A percentile compares a stretch with the other conserved stretches of the same genome.
phyloP scores from a whole-genome alignment of 257 asterid genomes.

The Nemophila menziesii region DNA sequence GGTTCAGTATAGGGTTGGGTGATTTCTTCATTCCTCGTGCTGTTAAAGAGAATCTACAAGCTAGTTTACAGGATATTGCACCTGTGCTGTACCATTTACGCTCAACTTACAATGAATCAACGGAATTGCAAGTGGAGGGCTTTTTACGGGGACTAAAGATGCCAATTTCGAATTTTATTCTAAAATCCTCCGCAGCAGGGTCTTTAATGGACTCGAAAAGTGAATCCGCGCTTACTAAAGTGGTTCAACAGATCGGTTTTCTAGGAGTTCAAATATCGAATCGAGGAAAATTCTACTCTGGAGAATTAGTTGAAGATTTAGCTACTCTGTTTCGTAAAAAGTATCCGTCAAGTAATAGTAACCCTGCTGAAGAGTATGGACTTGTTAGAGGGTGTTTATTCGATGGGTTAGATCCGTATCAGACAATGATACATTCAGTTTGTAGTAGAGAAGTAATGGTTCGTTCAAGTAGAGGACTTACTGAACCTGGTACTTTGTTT shows the following conservation, averaged over 20 bases:
- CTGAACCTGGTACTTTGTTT: constrained; percentile 88
- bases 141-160: constrained; percentile 44
- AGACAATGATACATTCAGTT: constrained; percentile 87
- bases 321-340: constrained; percentile 42
- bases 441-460: constrained; percentile 94
- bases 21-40: constrained; percentile 55
- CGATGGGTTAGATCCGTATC: constrained; percentile 81
- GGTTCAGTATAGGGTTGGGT: constrained; percentile 67
- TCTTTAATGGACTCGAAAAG: constrained; percentile 69
- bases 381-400: constrained; percentile 72
- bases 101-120: constrained; percentile 40
- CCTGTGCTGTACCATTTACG: constrained; percentile 39
- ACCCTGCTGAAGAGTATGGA: constrained; percentile 68
- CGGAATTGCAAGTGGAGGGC: constrained; percentile 50
- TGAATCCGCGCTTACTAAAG: constrained; percentile 82
- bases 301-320: constrained; percentile 57
- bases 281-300: constrained; percentile 66
- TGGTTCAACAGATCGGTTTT: constrained; percentile 89
- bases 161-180: constrained; percentile 48
- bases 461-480: constrained; percentile 84
- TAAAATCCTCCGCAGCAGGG: constrained; percentile 59
- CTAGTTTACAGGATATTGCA: constrained; percentile 34
- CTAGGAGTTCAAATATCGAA: constrained; percentile 64
- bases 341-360: constrained; percentile 50
- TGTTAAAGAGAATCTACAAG: constrained; percentile 34